Evolutionary conservation across 495 filamentous ascomycete genomes (phyloP), one percentile per base, ranked within the genome.

Genomic region (Cetradonia linearis): DNA sequence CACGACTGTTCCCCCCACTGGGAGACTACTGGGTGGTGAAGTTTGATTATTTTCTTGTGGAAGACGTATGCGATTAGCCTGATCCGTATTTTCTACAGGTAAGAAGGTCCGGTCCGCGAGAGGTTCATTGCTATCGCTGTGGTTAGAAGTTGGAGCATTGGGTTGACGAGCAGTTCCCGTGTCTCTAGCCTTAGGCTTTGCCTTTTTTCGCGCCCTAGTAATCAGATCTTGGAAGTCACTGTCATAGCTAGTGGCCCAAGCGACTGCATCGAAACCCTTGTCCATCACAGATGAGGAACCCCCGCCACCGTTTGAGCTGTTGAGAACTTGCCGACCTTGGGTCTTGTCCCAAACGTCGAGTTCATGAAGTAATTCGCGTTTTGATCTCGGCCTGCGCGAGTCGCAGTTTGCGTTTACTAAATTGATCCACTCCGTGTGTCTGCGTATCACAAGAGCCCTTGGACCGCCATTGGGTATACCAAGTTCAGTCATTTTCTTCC

Each of bases 351-450:
- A 96, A 2, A 79, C 66, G 28, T 91, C 85, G 20, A 98, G 68
- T 58, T 96, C 92, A 7, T 78, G 78, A 33, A 93, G 68, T 8
- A 98, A 67, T 52, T 92, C 85, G 4, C 74, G 69, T 64, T 88
- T 89, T 6, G 77, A 72, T 66, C 86, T 86, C 1, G 88, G 89
- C 5, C 71, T 73, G 57, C 77, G 80, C 3, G 89, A 86, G 70
- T 99, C 93, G 71, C 89, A 92, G 64, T 97, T 97, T 16, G 94
- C 89, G 69, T 99, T 99, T 85, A 89, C 96, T 30, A 97, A 69
- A 47, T 91, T 96, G 64, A 92, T 77, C 91, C 91, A 99, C 73
- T 99, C 93, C 1, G 80, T 87, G 64, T 97, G 91, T 60, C 93
- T 80, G 64, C 78, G 80, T 67, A 93, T 84, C 30, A 97, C 70